These are phyloP conservation scores for Corylus heterophylla DNA, from an alignment of 306 rosid genomes.

Conservation along the genomic window DNA sequence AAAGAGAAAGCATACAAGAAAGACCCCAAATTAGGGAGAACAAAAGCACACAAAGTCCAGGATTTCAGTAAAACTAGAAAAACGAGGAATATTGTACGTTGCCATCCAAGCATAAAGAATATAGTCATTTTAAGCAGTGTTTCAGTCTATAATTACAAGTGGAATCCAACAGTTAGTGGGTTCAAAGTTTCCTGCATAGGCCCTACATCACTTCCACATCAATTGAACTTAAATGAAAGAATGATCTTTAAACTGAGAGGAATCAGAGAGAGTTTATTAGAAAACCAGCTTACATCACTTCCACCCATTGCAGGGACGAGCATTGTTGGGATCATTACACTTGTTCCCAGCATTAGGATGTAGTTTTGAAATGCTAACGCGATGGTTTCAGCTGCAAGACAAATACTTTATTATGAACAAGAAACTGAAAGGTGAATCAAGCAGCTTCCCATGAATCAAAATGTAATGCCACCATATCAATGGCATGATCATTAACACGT, in stretches of 20 bases:
- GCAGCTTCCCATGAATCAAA: not conserved
- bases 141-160: no score
- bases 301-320: conserved; percentile 96
- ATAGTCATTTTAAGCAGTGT: no score
- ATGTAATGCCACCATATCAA: not conserved
- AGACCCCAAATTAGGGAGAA: no score
- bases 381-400: conserved; percentile 82
- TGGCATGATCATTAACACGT: not conserved
- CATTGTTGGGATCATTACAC: conserved; percentile 86
- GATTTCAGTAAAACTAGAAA: no score
- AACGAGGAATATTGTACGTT: no score
- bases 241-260: not conserved
- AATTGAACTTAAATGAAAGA: conserved; percentile 2
- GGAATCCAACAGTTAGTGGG: no score
- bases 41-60: no score
- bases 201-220: not conserved
- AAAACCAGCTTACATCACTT: conserved; percentile 59
- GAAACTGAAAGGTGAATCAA: not conserved
- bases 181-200: not conserved
- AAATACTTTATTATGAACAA: conserved; percentile 28
- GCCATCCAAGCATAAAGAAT: no score
- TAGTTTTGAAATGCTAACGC: conserved; percentile 91
- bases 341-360: conserved; percentile 92
- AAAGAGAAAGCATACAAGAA: no score
- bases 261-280: conserved; percentile 8